phyloP scores from a whole-genome alignment of 169 alveolate genomes.

The Plasmodium fragile region DNA sequence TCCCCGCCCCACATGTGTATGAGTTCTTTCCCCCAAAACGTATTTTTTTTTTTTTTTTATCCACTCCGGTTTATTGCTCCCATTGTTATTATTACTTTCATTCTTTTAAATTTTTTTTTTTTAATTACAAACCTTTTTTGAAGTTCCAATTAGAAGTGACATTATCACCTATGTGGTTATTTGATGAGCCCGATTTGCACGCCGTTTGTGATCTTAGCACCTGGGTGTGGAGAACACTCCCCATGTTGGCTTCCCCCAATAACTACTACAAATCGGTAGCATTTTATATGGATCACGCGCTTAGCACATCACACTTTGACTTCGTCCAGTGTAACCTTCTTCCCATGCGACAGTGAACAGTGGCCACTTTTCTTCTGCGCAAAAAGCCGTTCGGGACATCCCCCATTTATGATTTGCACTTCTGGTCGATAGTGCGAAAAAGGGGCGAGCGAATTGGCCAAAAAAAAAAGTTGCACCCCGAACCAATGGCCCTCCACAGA shows the following conservation, averaged over 20 bases:
- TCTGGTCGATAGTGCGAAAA: not conserved
- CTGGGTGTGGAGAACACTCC: not conserved
- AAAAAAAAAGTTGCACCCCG: not conserved
- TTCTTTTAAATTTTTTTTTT: not conserved
- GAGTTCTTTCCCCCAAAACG: not conserved
- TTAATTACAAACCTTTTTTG: not conserved
- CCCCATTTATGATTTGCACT: not conserved
- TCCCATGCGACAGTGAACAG: not conserved
- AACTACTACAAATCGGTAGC: not conserved
- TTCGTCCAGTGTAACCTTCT: not conserved
- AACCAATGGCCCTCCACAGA: not conserved
- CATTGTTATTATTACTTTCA: not conserved
- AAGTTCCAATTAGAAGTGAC: not conserved
- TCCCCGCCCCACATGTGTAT: not conserved
- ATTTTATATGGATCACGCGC: not conserved
- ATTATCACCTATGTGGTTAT: not conserved
- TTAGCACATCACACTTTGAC: not conserved
- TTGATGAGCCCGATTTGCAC: not conserved
- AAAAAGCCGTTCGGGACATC: not conserved
- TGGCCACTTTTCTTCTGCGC: not conserved
- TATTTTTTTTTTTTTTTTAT: not conserved
- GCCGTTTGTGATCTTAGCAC: not conserved
- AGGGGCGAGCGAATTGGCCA: not conserved
- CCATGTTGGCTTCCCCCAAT: not conserved
- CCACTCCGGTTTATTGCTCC: not conserved